Percentiles rank a stretch among this genome's conserved stretches.
Evolutionary conservation across 2,329 filamentous ascomycete species (phyloP).

Genomic region (Ceratocystis harringtonii): DNA sequence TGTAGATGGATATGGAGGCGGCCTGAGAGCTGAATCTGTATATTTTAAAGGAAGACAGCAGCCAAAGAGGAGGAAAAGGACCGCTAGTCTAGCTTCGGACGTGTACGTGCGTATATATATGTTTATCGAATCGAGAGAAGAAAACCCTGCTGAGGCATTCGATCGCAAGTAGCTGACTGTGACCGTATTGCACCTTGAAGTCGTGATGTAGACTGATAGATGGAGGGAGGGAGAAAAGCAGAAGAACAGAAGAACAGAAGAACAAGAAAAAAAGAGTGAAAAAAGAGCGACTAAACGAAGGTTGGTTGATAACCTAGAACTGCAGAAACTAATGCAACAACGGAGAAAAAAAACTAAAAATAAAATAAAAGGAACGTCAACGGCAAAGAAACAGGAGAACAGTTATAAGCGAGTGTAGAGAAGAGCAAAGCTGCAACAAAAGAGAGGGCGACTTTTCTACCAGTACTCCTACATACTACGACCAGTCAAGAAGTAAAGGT

Average conservation of each 20-base stretch:
- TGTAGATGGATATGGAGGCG: background rate
- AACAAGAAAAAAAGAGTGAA: background rate
- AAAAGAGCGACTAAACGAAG: background rate
- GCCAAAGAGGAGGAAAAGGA: background rate
- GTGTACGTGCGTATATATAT: no score
- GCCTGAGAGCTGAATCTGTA: conserved; percentile 1
- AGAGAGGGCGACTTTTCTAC: background rate
- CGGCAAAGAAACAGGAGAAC: background rate
- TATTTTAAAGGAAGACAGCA: background rate
- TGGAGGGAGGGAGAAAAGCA: background rate
- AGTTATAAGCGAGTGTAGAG: conserved; percentile 1
- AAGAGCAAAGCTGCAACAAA: background rate
- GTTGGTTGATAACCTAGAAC: background rate
- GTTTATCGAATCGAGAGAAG: background rate
- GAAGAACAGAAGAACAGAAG: background rate
- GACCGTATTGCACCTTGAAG: background rate
- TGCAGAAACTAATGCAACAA: background rate
- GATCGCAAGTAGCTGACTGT: background rate
- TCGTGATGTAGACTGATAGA: background rate
- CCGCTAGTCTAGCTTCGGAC: background rate
- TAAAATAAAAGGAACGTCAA: conserved; percentile 2
- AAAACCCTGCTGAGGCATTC: background rate
- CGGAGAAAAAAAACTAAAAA: conserved; percentile 5
- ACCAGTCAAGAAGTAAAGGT: background rate
- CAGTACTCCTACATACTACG: background rate